Percentiles rank a stretch among this genome's conserved stretches.
phyloP scores from a whole-genome alignment of 805 yeast genomes.

The Nakazawaea ishiwadae region DNA sequence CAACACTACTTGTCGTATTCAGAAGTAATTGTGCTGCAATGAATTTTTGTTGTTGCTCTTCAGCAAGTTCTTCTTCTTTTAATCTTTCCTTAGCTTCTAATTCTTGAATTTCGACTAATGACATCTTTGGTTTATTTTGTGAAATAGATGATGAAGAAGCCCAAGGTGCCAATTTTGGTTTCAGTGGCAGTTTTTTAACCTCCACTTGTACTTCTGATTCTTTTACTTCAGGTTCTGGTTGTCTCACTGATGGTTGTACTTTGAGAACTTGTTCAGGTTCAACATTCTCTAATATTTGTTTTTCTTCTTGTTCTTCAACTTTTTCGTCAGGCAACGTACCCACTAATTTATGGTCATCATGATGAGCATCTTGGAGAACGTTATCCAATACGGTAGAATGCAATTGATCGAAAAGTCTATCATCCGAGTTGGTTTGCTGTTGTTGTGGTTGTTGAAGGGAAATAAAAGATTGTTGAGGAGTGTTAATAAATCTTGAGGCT shows the following conservation, averaged over 20 bases:
- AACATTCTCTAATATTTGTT: background rate
- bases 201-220: conserved; percentile 1
- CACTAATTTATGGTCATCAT: conserved; percentile 2
- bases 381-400: conserved; percentile 37
- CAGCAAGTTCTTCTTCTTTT: conserved; percentile 33
- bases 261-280: conserved; percentile 42
- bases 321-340: conserved; percentile 7
- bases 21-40: conserved; percentile 13
- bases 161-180: conserved; percentile 47
- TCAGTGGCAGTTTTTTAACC: conserved; percentile 9
- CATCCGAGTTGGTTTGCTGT: conserved; percentile 1
- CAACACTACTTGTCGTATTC: too few relatives aligned
- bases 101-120: conserved; percentile 48
- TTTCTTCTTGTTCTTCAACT: background rate
- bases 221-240: background rate
- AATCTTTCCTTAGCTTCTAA: conserved; percentile 39
- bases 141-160: conserved; percentile 29
- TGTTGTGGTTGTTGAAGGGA: conserved; percentile 2
- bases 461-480: conserved; percentile 9
- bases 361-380: conserved; percentile 28
- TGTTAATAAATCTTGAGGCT: conserved; percentile 15
- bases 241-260: conserved; percentile 18
- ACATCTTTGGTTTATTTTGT: conserved; percentile 31
- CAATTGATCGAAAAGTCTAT: conserved; percentile 30
- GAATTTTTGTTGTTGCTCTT: conserved; percentile 23